Evolutionary conservation across 208 protist species (phyloP), one percentile per base, ranked within the genome.

Genomic region (Acanthamoeba royreba): DNA sequence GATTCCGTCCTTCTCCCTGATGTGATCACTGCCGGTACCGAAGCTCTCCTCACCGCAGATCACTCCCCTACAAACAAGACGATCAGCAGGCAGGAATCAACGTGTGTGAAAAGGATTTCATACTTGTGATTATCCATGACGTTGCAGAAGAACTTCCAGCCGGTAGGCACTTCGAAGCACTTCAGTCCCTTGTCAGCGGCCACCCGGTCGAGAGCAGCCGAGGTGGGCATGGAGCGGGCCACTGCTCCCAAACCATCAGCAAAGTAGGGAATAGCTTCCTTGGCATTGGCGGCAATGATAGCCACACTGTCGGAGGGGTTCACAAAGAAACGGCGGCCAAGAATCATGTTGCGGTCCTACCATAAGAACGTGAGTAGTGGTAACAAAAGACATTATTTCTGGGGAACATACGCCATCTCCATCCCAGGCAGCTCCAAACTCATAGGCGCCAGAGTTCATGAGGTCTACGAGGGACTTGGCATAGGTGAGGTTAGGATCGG

Each of bases 61-160:
- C 33, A 98, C 96, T 22, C 91, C 95, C 0, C 93, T 92, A 46
- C 93, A 22, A 31, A 45, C 38, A 47, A 79, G 22, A 47, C 11
- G n/a, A n/a, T 0, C 4, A 87, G 38, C 22, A 77, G 66, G 42
- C 79, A n/a, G n/a, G n/a, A n/a, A 52, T 93, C 96, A 98, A 74
- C 98, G 95, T 63, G 72, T 58, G n/a, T 93, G 92, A 61, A 94
- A 93, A 93, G 96, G 98, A 2, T 17, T 17, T 97, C 93, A 69
- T 96, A 97, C 42, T 94, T 92, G 49, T 86, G 85, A 92, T 97
- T 97, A 95, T 99, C 99, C 98, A 99, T 99, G 31, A 99, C 96
- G 95, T 99, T 99, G 89, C 98, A 99, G 96, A 99, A 99, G 97
- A 99, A 99, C 96, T 99, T 99, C 99, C 99, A 99, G 47, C 99